Evolutionary conservation across 805 yeast species (phyloP), one percentile per base, ranked within the genome.

Genomic region (Saitoella complicata): DNA sequence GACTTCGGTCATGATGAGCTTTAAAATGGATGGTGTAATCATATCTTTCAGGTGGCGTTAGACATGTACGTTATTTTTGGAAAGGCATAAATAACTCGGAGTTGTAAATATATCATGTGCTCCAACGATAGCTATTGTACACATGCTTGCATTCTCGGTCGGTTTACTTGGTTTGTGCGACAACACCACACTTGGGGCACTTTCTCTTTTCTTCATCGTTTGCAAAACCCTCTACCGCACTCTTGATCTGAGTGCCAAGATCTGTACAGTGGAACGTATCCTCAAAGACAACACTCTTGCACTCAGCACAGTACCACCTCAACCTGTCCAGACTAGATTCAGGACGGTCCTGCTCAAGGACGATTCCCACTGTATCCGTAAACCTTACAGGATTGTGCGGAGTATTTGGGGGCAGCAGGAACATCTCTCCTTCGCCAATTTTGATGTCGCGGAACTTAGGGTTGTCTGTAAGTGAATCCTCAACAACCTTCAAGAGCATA

Each of bases 381-480:
- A 74, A 87, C 54, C 96, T 68, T 6, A 82, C 88, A 0, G 96
- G 96, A 53, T 78, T 81, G 60, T 87, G 96, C 1, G 96, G 96
- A 2, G 73, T 7, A 31, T 33, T 51, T 55, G 57, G 58, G 1
- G 95, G 95, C 13, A 86, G 70, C 51, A 87, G 64, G 57, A 83
- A 87, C n/a, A 91, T 78, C 52, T 83, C 94, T 6, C 94, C 94
- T 55, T 87, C 95, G 38, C 71, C 66, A 45, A 87, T 86, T 2
- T 71, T 65, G 13, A 87, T 69, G 52, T 84, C 94, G 51, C 67
- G 73, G 63, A 87, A 85, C 46, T 70, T 71, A 1, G 21, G 21
- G 21, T 4, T 21, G 21, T 21, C 21, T 21, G 21, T 21, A 21
- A 21, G 21, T 21, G 85, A 88, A 32, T 75, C 76, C 48, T 80